A percentile compares a stretch with the other conserved stretches of the same genome.
phyloP scores from a whole-genome alignment of 2,329 filamentous ascomycete genomes.

The Pestalotiopsis sp. region DNA sequence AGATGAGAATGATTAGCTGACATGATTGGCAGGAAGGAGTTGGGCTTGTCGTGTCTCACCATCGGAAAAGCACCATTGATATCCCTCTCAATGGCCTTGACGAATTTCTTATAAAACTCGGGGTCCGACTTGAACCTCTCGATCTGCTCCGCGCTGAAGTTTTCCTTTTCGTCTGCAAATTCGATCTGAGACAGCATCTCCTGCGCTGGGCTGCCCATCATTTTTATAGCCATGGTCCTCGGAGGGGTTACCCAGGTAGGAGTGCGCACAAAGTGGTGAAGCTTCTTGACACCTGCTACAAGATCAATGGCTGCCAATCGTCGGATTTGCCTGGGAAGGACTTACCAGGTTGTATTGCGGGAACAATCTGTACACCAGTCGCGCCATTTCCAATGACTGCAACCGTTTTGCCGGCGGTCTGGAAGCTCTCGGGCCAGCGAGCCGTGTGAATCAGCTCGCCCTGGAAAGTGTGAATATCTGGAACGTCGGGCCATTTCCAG shows the following conservation, averaged over 20 bases:
- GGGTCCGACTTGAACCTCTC: slow-evolving; percentile 49
- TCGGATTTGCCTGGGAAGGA: not conserved
- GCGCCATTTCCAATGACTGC: slow-evolving; percentile 61
- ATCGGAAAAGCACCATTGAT: slow-evolving; percentile 46
- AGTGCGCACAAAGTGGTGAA: slow-evolving; percentile 45
- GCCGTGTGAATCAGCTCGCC: slow-evolving; percentile 57
- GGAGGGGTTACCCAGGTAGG: slow-evolving; percentile 46
- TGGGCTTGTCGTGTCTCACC: slow-evolving; percentile 30
- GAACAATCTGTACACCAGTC: slow-evolving; percentile 56
- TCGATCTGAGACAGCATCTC: slow-evolving; percentile 41
- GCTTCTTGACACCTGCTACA: slow-evolving; percentile 37
- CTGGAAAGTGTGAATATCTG: slow-evolving; percentile 47
- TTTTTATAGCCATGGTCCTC: slow-evolving; percentile 39
- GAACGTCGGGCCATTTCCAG: slow-evolving; percentile 56
- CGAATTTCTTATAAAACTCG: slow-evolving; percentile 47
- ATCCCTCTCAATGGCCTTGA: slow-evolving; percentile 49
- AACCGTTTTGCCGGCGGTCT: slow-evolving; percentile 52
- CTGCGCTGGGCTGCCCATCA: slow-evolving; percentile 38
- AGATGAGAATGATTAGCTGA: slow-evolving; percentile 14
- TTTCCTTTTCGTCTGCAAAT: slow-evolving; percentile 42
- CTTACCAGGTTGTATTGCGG: slow-evolving; percentile 49
- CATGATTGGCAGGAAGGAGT: not conserved
- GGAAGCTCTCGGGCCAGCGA: slow-evolving; percentile 52
- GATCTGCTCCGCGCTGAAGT: slow-evolving; percentile 47
- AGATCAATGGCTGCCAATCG: not conserved